Evolutionary conservation across 2,329 filamentous ascomycete genomes (phyloP), one percentile per base, ranked within the genome.

Genomic region (Botrytis byssoidea): DNA sequence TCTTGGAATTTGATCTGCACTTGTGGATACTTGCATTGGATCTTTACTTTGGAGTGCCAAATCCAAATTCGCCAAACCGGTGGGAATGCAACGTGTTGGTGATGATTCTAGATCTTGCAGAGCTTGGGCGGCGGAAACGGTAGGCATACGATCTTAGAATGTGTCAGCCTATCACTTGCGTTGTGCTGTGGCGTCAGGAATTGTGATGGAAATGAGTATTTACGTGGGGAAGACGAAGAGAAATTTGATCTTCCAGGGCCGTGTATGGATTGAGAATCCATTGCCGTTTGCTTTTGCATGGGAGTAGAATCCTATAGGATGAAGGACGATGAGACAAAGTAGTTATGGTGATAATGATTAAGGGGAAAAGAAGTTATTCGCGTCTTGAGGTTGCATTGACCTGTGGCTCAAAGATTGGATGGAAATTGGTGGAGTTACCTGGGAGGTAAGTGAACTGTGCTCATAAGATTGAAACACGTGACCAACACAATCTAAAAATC

Each of bases 91-190:
- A 74, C 85, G 85, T 22, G 84, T 83, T 29, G 84, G 82, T 72
- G 87, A 64, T 65, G 85, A 83, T 66, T 87, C 84, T 63, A 92
- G 83, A 37, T 88, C 86, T 74, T 91, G 86, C 63, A 95, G 84
- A 12, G 90, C 92, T 79, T 93, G 88, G 1, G 92, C 92, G 44
- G 92, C 93, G 29, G 92, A 93, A 67, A 95, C 86, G 1, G 93
- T 93, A 51, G 93, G 91, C 71, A 95, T 85, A 70, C 93, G 89
- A 83, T 95, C 92, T 57, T 94, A 77, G 42, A 35, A 57, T 40
- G 55, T 44, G 68, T 77, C 57, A 77, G 75, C 16, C 18, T 42
- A 35, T 57, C 51, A 18, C 16, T 32, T 29, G 35, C n/a, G 6
- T 48, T 32, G 55, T 64, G 32, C 10, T 40, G 29, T 35, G 32